Evolutionary conservation across 768 basidiomycete genomes (phyloP).

Genomic region (Tephrocybe sp.): DNA sequence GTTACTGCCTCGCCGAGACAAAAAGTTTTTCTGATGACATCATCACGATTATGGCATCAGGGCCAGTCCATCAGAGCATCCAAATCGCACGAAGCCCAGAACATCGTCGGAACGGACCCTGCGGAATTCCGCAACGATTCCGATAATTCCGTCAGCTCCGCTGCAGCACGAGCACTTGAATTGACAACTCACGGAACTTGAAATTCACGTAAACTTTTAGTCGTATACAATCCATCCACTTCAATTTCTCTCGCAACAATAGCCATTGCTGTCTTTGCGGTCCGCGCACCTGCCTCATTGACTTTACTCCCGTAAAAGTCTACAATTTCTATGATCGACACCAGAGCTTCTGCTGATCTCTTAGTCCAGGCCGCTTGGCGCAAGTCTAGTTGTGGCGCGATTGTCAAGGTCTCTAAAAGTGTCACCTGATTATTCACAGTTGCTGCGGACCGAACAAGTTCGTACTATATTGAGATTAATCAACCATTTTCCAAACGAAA

Average conservation of each 20-base stretch:
- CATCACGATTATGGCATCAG: conserved; percentile 46
- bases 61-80: conserved; percentile 53
- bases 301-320: conserved; percentile 61
- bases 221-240: conserved; percentile 52
- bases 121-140: conserved; percentile 23
- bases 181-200: conserved; percentile 48
- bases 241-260: conserved; percentile 62
- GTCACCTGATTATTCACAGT: conserved; percentile 46
- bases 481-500: neutral
- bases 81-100: conserved; percentile 55
- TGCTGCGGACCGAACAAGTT: conserved; percentile 57
- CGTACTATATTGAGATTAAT: conserved; percentile 46
- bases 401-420: conserved; percentile 42
- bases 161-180: neutral
- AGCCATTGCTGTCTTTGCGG: conserved; percentile 58
- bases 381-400: conserved; percentile 25
- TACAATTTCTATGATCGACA: conserved; percentile 40
- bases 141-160: conserved; percentile 12
- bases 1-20: conserved; percentile 23
- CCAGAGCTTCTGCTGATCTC: conserved; percentile 37
- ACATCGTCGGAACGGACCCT: conserved; percentile 49
- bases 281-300: conserved; percentile 37
- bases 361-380: conserved; percentile 27
- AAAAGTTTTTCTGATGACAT: conserved; percentile 46
- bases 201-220: conserved; percentile 23